These are phyloP conservation scores for Skeletonema tropicum DNA, from an alignment of 108 stramenopile species.

Conservation along the genomic window DNA sequence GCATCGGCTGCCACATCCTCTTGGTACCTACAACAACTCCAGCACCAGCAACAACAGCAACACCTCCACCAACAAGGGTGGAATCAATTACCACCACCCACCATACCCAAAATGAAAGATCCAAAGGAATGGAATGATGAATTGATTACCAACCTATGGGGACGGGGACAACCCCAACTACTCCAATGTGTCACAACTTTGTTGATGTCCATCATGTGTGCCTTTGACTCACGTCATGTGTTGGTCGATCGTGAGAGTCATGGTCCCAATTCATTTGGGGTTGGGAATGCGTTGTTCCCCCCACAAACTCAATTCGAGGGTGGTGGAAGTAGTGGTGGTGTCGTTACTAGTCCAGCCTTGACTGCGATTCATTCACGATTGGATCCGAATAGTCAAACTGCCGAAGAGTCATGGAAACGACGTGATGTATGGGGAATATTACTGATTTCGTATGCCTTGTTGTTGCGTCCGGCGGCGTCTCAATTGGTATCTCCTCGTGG, in stretches of 20 bases:
- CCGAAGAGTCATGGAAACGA: slow-evolving; percentile 60
- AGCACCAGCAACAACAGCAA: neutral
- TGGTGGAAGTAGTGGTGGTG: neutral
- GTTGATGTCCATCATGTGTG: slow-evolving; percentile 63
- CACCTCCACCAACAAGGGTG: neutral
- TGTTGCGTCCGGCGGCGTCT: slow-evolving; percentile 54
- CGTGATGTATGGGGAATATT: slow-evolving; percentile 78
- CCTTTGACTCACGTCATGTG: slow-evolving; percentile 63
- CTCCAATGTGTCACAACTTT: slow-evolving; percentile 61
- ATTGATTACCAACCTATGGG: slow-evolving; percentile 54
- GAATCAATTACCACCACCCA: neutral
- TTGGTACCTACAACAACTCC: neutral
- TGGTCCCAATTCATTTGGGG: slow-evolving; percentile 60
- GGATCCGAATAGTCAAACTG: slow-evolving; percentile 41
- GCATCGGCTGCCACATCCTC: slow-evolving; percentile 12
- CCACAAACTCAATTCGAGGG: slow-evolving; percentile 21
- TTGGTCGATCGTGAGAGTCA: slow-evolving; percentile 66
- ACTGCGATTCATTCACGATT: slow-evolving; percentile 56
- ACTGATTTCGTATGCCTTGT: slow-evolving; percentile 61
- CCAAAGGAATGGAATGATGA: slow-evolving; percentile 68
- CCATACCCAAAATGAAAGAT: slow-evolving; percentile 57
- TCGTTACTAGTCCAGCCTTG: slow-evolving; percentile 24
- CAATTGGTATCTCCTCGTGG: slow-evolving; percentile 55
- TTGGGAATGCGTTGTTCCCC: slow-evolving; percentile 70
- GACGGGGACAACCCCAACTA: slow-evolving; percentile 60